phyloP scores from a whole-genome alignment of 768 basidiomycete genomes.

The Piloderma croceum region DNA sequence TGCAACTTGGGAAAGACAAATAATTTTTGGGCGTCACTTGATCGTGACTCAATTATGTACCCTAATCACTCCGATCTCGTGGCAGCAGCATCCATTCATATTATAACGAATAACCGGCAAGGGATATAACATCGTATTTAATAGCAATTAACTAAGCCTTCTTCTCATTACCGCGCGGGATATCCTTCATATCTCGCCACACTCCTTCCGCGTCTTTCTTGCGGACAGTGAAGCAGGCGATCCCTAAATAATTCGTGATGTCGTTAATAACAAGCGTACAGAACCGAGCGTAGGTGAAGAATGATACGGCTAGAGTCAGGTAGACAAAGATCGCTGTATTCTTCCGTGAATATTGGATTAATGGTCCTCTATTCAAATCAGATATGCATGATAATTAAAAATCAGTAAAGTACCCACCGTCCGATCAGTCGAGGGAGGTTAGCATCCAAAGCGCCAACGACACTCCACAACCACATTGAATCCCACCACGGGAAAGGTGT shows the following conservation, averaged over 20 bases:
- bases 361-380: slow-evolving; percentile 41
- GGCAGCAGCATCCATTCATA: no score
- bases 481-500: slow-evolving; percentile 83
- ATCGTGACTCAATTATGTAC: no score
- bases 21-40: neutral
- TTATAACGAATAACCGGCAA: no score
- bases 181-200: slow-evolving; percentile 41
- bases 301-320: slow-evolving; percentile 60
- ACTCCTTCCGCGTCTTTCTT: slow-evolving; percentile 71
- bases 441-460: slow-evolving; percentile 75
- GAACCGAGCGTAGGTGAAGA: slow-evolving; percentile 71
- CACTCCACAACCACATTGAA: slow-evolving; percentile 78
- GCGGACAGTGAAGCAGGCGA: slow-evolving; percentile 90
- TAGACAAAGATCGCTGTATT: slow-evolving; percentile 69
- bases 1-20: neutral
- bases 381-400: slow-evolving; percentile 1
- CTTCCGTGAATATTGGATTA: slow-evolving; percentile 65
- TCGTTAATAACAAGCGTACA: slow-evolving; percentile 78
- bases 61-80: no score
- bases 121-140: no score
- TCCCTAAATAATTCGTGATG: slow-evolving; percentile 88
- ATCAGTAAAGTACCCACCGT: slow-evolving; percentile 40
- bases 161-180: no score
- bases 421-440: slow-evolving; percentile 66
- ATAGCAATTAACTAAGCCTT: no score